Percentiles rank a stretch among this genome's conserved stretches.
These are phyloP conservation scores for Ramaria rubella DNA, from an alignment of 768 basidiomycete genomes.

Conservation along the genomic window DNA sequence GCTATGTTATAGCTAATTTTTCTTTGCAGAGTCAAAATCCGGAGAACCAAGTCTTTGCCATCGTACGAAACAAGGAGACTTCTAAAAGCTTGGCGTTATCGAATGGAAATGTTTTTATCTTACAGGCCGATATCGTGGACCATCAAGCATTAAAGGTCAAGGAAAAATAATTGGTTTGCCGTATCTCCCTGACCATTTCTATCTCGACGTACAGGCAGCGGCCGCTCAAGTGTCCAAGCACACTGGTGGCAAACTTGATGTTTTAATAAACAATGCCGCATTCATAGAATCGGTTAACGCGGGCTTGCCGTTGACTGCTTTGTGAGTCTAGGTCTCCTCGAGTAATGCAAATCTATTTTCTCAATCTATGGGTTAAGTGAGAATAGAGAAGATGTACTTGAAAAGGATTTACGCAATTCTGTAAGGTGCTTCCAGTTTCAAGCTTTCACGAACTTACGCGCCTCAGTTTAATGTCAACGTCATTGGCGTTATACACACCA, in stretches of 20 bases:
- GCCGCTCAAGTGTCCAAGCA: constrained; percentile 7
- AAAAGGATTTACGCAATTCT: constrained; percentile 16
- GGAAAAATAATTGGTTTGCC: constrained; percentile 8
- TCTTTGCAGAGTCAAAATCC: not conserved
- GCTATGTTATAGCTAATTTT: not conserved
- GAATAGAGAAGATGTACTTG: constrained; percentile 17
- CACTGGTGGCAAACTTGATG: constrained; percentile 27
- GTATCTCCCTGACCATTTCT: not conserved
- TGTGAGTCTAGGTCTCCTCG: not conserved
- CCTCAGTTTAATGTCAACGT: constrained; percentile 29
- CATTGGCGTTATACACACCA: constrained; percentile 29
- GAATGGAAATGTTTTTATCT: constrained; percentile 25
- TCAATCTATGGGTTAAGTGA: not conserved
- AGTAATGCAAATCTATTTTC: not conserved
- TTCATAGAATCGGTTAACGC: constrained; percentile 10
- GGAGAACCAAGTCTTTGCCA: constrained; percentile 20
- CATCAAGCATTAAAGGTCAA: constrained; percentile 24
- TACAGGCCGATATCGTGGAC: constrained; percentile 33
- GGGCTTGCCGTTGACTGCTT: not conserved
- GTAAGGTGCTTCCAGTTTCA: constrained; percentile 5
- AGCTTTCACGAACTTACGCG: not conserved
- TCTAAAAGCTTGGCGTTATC: constrained; percentile 14
- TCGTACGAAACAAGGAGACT: constrained; percentile 21
- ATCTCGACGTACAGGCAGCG: constrained; percentile 8
- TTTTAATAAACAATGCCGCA: constrained; percentile 33